Evolutionary conservation across 768 basidiomycete species (phyloP), one percentile per base, ranked within the genome.

Genomic region (Neoboletus subvelutipes): DNA sequence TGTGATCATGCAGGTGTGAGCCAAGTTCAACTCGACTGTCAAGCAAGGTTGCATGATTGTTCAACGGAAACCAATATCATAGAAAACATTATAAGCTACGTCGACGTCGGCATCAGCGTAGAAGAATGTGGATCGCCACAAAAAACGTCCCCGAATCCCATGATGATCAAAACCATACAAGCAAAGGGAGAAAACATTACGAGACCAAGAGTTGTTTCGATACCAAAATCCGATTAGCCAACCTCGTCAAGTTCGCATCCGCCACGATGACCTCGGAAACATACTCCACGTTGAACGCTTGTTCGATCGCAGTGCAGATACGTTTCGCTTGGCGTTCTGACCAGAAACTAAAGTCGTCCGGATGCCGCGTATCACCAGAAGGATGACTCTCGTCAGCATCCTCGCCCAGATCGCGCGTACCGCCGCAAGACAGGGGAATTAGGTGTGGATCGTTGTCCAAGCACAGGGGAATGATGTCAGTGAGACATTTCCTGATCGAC

Each of bases 331-430:
- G 96, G 42, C 78, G 77, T 64, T 90, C 87, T 2, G 88, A 88
- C 92, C 94, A 96, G 76, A 99, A 94, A 45, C 84, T 82, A 72
- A 99, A 98, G 74, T 98, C 95, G 67, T 98, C 95, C 1, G 86
- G 84, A 65, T 95, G 91, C 45, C 79, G 83, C 36, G 75, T 73
- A 41, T 81, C 78, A 17, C 72, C 68, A 26, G 52, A 24, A n/a
- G 26, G 26, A 15, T 45, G 15, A 6, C 45, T 48, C 40, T 61
- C 64, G 17, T 56, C 59, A 10, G 40, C 39, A n/a, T 57, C 63
- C 42, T 20, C 33, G 26, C 26, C 54, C 37, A 61, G 37, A 37
- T 74, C 71, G 18, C 58, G 54, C 3, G 65, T 67, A 24, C 73
- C 67, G 61, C 80, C 81, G 70, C 87, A 87, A 28, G 83, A 88